These are phyloP conservation scores for Raffaelea albimanens DNA, from an alignment of 2,329 filamentous ascomycete species.

Conservation along the genomic window DNA sequence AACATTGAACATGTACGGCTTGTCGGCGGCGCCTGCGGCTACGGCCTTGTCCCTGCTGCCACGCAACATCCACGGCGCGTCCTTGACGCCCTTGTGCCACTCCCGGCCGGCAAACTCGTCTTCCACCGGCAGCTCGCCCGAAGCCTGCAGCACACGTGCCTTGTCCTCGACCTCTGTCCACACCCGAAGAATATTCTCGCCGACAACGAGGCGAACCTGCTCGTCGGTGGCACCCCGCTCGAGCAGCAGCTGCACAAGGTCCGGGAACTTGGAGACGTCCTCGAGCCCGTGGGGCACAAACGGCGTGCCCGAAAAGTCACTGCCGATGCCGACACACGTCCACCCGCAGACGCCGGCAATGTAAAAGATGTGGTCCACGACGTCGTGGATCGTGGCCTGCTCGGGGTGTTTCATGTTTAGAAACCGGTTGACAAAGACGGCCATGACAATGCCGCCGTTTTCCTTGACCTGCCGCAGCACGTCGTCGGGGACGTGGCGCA, in stretches of 20 bases:
- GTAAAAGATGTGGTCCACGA: slow-evolving; percentile 70
- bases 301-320: slow-evolving; percentile 71
- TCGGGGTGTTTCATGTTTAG: background rate
- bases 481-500: slow-evolving; percentile 24
- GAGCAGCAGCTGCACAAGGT: slow-evolving; percentile 10
- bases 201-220: slow-evolving; percentile 1
- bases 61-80: slow-evolving; percentile 3
- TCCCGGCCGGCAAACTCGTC: slow-evolving; percentile 6
- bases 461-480: background rate
- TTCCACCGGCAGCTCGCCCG: slow-evolving; percentile 18
- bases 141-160: slow-evolving; percentile 16
- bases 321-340: slow-evolving; percentile 77
- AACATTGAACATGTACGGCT: slow-evolving; percentile 1
- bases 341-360: slow-evolving; percentile 78
- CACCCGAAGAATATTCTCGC: slow-evolving; percentile 10
- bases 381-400: slow-evolving; percentile 19
- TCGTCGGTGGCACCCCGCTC: slow-evolving; percentile 4
- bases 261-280: slow-evolving; percentile 1
- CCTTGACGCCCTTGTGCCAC: slow-evolving; percentile 1
- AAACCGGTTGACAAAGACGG: slow-evolving; percentile 1
- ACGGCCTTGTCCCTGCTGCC: background rate
- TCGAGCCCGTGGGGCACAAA: background rate
- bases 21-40: background rate
- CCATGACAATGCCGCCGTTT: slow-evolving; percentile 6
- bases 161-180: slow-evolving; percentile 19